Conservation (phyloP, 371 early-diverging fungal genomes). For the Mucor saturninus region DNA sequence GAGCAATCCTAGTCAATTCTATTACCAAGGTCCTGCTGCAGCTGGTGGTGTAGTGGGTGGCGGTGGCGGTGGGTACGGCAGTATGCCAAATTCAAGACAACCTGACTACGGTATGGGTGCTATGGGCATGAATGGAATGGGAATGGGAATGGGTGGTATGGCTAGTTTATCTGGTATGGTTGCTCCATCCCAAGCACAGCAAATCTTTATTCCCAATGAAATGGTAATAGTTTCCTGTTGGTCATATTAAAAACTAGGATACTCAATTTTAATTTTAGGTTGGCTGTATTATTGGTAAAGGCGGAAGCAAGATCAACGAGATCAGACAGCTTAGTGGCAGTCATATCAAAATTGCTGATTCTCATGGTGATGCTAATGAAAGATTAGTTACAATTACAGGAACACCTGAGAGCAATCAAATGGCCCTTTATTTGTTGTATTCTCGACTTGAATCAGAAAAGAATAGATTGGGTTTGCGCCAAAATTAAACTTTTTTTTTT, state of each 20-base stretch:
- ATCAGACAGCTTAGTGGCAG: slow-evolving; percentile 79
- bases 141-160: slow-evolving; percentile 40
- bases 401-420: slow-evolving; percentile 77
- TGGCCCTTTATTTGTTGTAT: slow-evolving; percentile 83
- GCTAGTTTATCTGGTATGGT: slow-evolving; percentile 33
- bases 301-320: slow-evolving; percentile 86
- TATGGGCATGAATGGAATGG: slow-evolving; percentile 31
- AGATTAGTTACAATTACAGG: slow-evolving; percentile 85
- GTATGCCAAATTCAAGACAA: slow-evolving; percentile 29
- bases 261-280: slow-evolving; percentile 37
- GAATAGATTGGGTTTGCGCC: slow-evolving; percentile 41
- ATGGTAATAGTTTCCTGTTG: slow-evolving; percentile 53
- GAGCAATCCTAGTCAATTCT: slow-evolving; percentile 37
- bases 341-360: slow-evolving; percentile 79
- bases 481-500: slow-evolving; percentile 1
- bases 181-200: slow-evolving; percentile 64
- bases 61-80: slow-evolving; percentile 25
- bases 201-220: slow-evolving; percentile 84
- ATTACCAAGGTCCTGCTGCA: slow-evolving; percentile 23
- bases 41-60: slow-evolving; percentile 20
- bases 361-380: slow-evolving; percentile 63
- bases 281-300: slow-evolving; percentile 88
- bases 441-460: slow-evolving; percentile 80
- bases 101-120: slow-evolving; percentile 27
- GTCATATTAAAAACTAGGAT: background rate